Evolutionary conservation across 208 protist species (phyloP), one percentile per base, ranked within the genome.

Genomic region (Acanthamoeba royreba): DNA sequence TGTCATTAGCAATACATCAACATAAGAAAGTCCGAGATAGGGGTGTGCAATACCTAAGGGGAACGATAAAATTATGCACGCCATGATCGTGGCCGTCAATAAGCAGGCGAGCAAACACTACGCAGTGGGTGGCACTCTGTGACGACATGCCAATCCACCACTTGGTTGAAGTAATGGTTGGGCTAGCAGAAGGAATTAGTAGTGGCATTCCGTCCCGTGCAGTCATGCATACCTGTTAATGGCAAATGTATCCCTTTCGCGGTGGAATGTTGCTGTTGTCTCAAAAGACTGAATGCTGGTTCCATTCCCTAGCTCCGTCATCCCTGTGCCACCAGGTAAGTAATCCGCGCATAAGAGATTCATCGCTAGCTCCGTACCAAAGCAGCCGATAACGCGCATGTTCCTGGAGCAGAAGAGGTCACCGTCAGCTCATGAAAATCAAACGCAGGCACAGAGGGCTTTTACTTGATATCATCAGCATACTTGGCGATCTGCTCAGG

Each of bases 241-340:
- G 19, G 96, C 79, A 58, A 97, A 97, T n/a, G 92, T 81, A 22
- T 96, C 40, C 0, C 79, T 95, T 19, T n/a, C 3, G 15, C 17
- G 9, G 66, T 96, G 89, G 31, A 93, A 97, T 1, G 90, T 94
- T 0, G 97, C 96, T 2, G 92, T 95, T 0, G 97, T 97, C 63
- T 97, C 94, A 28, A 97, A 85, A 22, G 94, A 94, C 40, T 79
- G 61, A 3, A 96, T 94, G 90, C 95, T 96, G 25, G 87, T 87
- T 13, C 95, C 95, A 89, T 97, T 96, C 13, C 95, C 95, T 38
- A 96, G 63, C 35, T 96, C 95, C 45, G 95, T 97, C 96, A 94
- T 92, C 17, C 79, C 79, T 88, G 43, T 17, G 35, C 17, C 63
- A 42, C 9, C n/a, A 8, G 35, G 22, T 11, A 40, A n/a, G 63